These are phyloP conservation scores for Backusella tarrabulga DNA, from an alignment of 192 early-diverging fungal genomes.

Conservation along the genomic window DNA sequence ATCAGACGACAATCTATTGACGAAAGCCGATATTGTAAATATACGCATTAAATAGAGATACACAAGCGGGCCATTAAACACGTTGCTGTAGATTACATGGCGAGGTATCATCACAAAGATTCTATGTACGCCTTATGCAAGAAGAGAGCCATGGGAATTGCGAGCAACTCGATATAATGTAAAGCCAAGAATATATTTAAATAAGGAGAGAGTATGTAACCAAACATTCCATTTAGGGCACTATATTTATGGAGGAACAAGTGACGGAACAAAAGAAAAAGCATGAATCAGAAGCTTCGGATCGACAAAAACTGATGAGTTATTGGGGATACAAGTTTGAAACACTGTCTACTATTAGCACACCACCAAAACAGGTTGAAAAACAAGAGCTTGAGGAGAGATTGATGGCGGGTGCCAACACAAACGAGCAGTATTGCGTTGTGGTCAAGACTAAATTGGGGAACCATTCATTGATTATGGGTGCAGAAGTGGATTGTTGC, in stretches of 20 bases:
- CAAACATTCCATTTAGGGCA: neutral
- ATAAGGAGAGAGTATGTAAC: neutral
- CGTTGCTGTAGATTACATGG: slow-evolving; percentile 57
- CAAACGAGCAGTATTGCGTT: slow-evolving; percentile 86
- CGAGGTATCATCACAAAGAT: slow-evolving; percentile 91
- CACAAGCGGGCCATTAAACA: neutral
- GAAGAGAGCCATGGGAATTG: slow-evolving; percentile 80
- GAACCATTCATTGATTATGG: slow-evolving; percentile 67
- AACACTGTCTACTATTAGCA: slow-evolving; percentile 62
- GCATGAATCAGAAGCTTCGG: slow-evolving; percentile 38
- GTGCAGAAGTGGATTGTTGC: slow-evolving; percentile 92
- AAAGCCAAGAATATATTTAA: neutral
- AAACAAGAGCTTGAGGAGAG: slow-evolving; percentile 43
- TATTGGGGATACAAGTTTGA: slow-evolving; percentile 96
- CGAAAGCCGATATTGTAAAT: slow-evolving; percentile 35
- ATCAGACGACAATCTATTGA: neutral
- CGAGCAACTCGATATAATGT: slow-evolving; percentile 71
- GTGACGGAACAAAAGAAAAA: slow-evolving; percentile 41
- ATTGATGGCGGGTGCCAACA: slow-evolving; percentile 61
- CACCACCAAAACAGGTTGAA: slow-evolving; percentile 46
- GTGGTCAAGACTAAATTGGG: slow-evolving; percentile 82
- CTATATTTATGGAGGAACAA: slow-evolving; percentile 81
- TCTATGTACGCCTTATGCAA: slow-evolving; percentile 73
- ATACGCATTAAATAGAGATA: neutral
- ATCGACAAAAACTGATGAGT: slow-evolving; percentile 64